Evolutionary conservation across 441 rosid species (phyloP), one percentile per base, ranked within the genome.

Genomic region (Adansonia gregorii): DNA sequence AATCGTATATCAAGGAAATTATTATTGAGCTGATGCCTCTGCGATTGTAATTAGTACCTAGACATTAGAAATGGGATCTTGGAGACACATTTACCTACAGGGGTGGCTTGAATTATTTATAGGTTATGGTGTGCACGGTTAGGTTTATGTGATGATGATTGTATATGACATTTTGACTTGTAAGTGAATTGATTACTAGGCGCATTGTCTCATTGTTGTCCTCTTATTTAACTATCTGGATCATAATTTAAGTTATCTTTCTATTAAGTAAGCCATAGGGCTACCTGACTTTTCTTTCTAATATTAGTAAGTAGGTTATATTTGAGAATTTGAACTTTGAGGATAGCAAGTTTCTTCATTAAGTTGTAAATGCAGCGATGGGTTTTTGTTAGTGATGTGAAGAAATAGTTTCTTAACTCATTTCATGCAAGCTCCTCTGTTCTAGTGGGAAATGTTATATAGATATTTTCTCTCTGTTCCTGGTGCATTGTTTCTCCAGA

Each of bases 391-490:
- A 3, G 54, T 9, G 49, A 15, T 12, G 17, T 73, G 54, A 73
- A 73, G 67, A 75, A 52, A 75, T n/a, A 54, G 19, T 64, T 64
- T 59, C 31, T 64, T 67, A 66, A 20, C 39, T 66, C 48, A 64
- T 76, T 52, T 41, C 22, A 12, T 72, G 61, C 20, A 8, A 66
- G 54, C 65, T 11, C 12, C 48, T 14, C 20, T 74, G 35, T 74
- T 59, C 35, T 48, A 12, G 20, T 22, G 20, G 14, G 10, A 24
- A 52, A 45, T 46, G 3, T 45, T 56, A 60, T 20, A 24, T 20
- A 8, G 64, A 67, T 19, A 48, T 65, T 52, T 64, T 41, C 48
- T 7, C 8, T 39, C 20, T 64, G 48, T 75, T 77, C n/a, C 20
- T 77, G 7, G 48, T 43, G 60, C 56, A 31, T 17, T 56, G 31